Base-by-base conservation (phyloP, 225 moss, liverwort and hornwort genomes). In the Bryoerythrophyllum caledonicum region DNA sequence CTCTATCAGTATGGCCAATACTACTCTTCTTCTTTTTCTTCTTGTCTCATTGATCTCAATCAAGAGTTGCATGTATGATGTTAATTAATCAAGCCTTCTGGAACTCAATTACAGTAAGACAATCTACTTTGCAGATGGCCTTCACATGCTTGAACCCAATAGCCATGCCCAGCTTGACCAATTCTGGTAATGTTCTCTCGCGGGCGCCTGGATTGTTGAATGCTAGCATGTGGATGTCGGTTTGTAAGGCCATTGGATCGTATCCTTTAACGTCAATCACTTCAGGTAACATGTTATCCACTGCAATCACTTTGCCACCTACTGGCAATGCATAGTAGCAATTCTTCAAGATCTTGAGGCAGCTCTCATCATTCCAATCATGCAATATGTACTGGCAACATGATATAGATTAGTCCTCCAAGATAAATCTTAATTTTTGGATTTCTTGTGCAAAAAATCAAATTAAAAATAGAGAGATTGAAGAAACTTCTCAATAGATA, bases 291-390 rank as follows among this genome's bases (percentile, higher is more conserved):
- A 67, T 20, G 10, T 2, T 60, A 27, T 86, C 86, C 10, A 73
- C 12, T 1, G 74, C 54, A 3, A 86, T 77, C 27, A 82, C 73
- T 72, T 80, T 86, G 62, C 82, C 82, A 0, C 58, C 0, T 0
- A 34, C 58, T 0, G 80, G 80, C n/a, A 79, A 15, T 0, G 77
- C 77, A 9, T 54, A 13, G 30, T 70, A 51, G 51, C 83, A 86
- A 10, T 80, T 86, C 26, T 70, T 86, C 60, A 83, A 69, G 28
- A 86, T 70, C 61, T 76, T 70, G 27, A 80, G 20, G 61, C 79
- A 83, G 14, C 48, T 63, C 60, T 83, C 76, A 23, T 83, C 80
- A n/a, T 80, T 34, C 86, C 82, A 86, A 20, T 83, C 74, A 4
- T 86, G 82, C 60, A 83, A 38, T 35, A 86, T 86, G 40, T 68